Base-by-base conservation (phyloP, 352 stramenopile genomes). In the Plasmopara halstedii region DNA sequence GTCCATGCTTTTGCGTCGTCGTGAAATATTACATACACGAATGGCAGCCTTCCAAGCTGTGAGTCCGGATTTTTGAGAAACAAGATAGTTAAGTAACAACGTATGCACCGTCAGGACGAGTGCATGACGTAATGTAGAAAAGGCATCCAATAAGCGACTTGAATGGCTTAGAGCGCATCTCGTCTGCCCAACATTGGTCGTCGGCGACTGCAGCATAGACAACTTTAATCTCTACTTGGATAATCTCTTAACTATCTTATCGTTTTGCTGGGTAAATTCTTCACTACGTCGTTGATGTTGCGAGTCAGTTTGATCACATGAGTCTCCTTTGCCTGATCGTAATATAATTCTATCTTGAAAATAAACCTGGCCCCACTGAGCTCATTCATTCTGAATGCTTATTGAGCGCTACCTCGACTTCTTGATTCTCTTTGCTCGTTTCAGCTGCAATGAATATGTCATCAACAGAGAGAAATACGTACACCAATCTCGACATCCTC, bases 221-320 rank as follows among this genome's bases (percentile, higher is more conserved):
- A 51, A 20, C 37, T 45, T 57, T 36, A 50, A 11, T 6, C n/a
- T 19, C 5, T 7, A 37, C 10, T 37, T 32, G 2, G 29, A 55
- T 31, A 31, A 23, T 21, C 44, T 55, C 2, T 13, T 18, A 5
- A 55, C 47, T 9, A 11, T 21, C 20, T 48, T 48, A 14, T 19
- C 31, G 15, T 55, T 7, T n/a, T 50, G 22, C 9, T 56, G 41
- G 17, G 33, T 33, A 54, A 54, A 7, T 32, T 6, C 2, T 26
- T 35, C 3, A 47, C 29, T 13, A 50, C 25, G 33, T 42, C 33
- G 11, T 29, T 10, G 11, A 27, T 27, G 23, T 27, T 4, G 8
- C 23, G 4, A 29, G 25, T 29, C 25, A 11, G 25, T 10, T 29
- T 29, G 25, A 29, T 18, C 31, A 11, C 25, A 29, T 10, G 25